Percentiles rank a stretch among this genome's conserved stretches.
These are phyloP conservation scores for Nigrospora sphaerica DNA, from an alignment of 2,329 filamentous ascomycete genomes.

Conservation along the genomic window DNA sequence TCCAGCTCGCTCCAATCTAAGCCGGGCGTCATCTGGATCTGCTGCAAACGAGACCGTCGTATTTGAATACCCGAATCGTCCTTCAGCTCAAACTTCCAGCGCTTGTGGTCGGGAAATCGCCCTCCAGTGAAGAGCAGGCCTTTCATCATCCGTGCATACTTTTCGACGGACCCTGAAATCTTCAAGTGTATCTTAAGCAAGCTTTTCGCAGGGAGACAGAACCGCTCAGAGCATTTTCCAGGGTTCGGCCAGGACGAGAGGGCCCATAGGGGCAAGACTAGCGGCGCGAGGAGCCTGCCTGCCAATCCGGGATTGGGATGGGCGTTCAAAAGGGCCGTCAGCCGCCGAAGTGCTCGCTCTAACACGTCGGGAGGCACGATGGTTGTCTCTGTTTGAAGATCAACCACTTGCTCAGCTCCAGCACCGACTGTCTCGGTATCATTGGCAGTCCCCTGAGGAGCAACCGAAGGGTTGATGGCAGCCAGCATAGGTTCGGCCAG, in stretches of 20 bases:
- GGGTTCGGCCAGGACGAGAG: conserved; percentile 44
- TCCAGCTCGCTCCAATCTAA: conserved; percentile 39
- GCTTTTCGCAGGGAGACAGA: conserved; percentile 36
- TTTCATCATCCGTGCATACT: conserved; percentile 39
- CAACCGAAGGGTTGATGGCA: conserved; percentile 37
- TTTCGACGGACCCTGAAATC: conserved; percentile 44
- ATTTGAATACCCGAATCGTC: conserved; percentile 45
- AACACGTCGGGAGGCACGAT: conserved; percentile 42
- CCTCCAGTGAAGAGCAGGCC: conserved; percentile 51
- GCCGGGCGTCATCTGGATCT: conserved; percentile 8
- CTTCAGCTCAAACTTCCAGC: conserved; percentile 47
- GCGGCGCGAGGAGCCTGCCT: conserved; percentile 50
- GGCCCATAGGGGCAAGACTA: conserved; percentile 58
- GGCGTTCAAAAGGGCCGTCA: conserved; percentile 50
- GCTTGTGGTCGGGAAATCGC: conserved; percentile 14
- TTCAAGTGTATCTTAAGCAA: conserved; percentile 52
- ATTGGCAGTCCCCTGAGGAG: conserved; percentile 11
- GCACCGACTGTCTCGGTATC: conserved; percentile 17
- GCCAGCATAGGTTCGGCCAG: conserved; percentile 54
- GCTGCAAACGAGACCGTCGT: conserved; percentile 21
- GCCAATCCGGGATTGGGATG: conserved; percentile 62
- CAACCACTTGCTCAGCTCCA: conserved; percentile 31
- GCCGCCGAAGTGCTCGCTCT: conserved; percentile 41
- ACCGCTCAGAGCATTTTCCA: conserved; percentile 26
- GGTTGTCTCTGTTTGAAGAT: conserved; percentile 33